Percentiles rank a stretch among this genome's conserved stretches.
These are phyloP conservation scores for Xylaria scruposa DNA, from an alignment of 495 filamentous ascomycete genomes.

Conservation along the genomic window DNA sequence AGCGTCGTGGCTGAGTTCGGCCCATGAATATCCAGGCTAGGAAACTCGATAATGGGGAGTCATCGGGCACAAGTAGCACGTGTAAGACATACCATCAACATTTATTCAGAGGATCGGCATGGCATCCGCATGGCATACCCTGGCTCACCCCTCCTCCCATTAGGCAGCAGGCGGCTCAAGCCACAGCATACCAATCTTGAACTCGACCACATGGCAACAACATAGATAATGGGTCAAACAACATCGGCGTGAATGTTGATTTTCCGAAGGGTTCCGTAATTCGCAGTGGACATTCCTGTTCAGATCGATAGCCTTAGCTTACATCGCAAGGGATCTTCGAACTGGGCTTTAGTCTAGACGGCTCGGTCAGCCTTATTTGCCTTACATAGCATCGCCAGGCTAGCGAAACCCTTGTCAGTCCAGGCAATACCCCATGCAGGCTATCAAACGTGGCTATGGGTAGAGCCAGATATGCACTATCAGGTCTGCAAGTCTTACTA, in stretches of 20 bases:
- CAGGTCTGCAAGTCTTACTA: background rate
- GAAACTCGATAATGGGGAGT: background rate
- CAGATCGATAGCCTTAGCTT: background rate
- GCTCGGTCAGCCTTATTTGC: constrained; percentile 21
- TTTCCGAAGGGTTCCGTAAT: background rate
- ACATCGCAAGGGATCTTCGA: background rate
- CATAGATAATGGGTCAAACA: background rate
- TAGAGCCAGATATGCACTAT: background rate
- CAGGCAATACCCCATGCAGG: constrained; percentile 5
- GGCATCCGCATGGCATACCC: background rate
- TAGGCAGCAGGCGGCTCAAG: constrained; percentile 21
- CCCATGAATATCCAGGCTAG: background rate
- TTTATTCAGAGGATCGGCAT: background rate
- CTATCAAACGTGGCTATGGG: constrained; percentile 16
- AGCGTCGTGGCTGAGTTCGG: constrained; percentile 20
- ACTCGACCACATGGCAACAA: background rate
- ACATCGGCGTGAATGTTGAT: background rate
- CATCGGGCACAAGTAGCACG: constrained; percentile 9
- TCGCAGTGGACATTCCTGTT: background rate
- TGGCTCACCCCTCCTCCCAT: constrained; percentile 17
- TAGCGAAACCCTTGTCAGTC: background rate
- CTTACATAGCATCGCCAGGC: background rate
- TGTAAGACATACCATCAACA: constrained; percentile 16
- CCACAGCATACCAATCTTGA: background rate
- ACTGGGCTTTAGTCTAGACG: background rate